Evolutionary conservation across 2,329 filamentous ascomycete genomes (phyloP), one percentile per base, ranked within the genome.

Genomic region (Ceratocystis albifundus): DNA sequence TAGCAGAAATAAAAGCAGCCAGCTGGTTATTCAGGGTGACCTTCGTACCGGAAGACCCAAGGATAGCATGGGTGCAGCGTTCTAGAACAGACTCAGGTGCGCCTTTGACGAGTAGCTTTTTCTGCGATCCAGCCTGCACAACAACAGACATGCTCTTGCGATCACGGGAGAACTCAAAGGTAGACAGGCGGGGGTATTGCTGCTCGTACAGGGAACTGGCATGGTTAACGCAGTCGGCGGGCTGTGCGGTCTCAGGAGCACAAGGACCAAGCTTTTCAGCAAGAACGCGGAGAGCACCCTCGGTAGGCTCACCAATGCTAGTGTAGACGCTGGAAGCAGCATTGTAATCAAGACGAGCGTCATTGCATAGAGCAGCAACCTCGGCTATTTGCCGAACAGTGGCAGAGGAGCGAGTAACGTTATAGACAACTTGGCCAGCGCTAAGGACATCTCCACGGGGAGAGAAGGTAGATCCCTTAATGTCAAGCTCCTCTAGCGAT

Each of bases 121-220:
- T 85, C 64, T 85, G 77, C 62, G 81, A 80, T 66, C 83, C 87
- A 65, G 83, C 82, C 70, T 88, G 83, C 69, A 95, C 90, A 68
- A 97, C 79, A 45, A 99, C 95, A 61, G 94, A 99, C 94, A 99
- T 99, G 77, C 93, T 97, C 84, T 99, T 99, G 69, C 94, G 86
- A 76, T 99, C 94, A 71, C 94, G 87, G 0, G 94, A 97, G 77
- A 99, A 99, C 75, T 99, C 94, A 72, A 90, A 99, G 10, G 91
- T 96, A 7, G 92, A 88, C 66, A 96, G 81, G 53, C 88, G 85
- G 64, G 85, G 84, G 62, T 87, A 84, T 70, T 84, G 82, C 70
- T 85, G 81, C 77, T 96, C 92, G 74, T 96, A 96, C 77, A 87
- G 86, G 70, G 86, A 82, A 79, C 91, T 97, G 68, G 90, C 86